These are phyloP conservation scores for Pistacia atlantica DNA, from an alignment of 345 rosid genomes.

Conservation along the genomic window DNA sequence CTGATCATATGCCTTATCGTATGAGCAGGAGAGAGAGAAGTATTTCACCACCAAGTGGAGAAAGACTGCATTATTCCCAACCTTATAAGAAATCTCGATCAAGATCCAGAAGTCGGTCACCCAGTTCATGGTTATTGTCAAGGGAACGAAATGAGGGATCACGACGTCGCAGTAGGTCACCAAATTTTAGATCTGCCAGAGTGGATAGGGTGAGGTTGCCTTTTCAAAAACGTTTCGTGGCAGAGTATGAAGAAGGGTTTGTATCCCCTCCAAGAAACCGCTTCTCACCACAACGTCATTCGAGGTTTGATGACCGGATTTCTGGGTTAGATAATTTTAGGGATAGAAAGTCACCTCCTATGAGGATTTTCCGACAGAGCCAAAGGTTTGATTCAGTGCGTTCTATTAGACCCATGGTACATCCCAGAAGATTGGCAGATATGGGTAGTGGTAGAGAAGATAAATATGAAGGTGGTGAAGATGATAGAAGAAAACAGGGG, in stretches of 20 bases:
- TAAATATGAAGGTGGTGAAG: constrained; percentile 35
- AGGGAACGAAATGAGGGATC: constrained; percentile 39
- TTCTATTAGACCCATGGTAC: constrained; percentile 27
- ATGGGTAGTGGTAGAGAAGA: constrained; percentile 23
- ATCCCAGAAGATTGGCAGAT: constrained; percentile 31
- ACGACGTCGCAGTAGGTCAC: constrained; percentile 46
- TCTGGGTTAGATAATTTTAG: constrained; percentile 33
- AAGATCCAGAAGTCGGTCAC: constrained; percentile 57
- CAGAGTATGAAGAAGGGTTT: constrained; percentile 40
- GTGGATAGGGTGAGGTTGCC: constrained; percentile 43
- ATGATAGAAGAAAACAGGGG: constrained; percentile 32
- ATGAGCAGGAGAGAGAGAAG: constrained; percentile 48
- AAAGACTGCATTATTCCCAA: constrained; percentile 33
- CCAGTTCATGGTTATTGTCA: constrained; percentile 26
- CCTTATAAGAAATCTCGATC: constrained; percentile 36
- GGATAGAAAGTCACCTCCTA: constrained; percentile 42
- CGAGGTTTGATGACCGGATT: constrained; percentile 40
- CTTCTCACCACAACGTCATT: constrained; percentile 33
- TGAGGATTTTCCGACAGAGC: constrained; percentile 31
- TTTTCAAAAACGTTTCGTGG: constrained; percentile 42
- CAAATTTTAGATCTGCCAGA: constrained; percentile 38
- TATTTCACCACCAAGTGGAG: constrained; percentile 37
- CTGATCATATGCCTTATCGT: constrained; percentile 32
- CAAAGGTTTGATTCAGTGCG: constrained; percentile 42
- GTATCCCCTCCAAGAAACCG: constrained; percentile 37